These are phyloP conservation scores for Arabidopsis arenosa DNA, from an alignment of 345 rosid genomes.

Conservation along the genomic window DNA sequence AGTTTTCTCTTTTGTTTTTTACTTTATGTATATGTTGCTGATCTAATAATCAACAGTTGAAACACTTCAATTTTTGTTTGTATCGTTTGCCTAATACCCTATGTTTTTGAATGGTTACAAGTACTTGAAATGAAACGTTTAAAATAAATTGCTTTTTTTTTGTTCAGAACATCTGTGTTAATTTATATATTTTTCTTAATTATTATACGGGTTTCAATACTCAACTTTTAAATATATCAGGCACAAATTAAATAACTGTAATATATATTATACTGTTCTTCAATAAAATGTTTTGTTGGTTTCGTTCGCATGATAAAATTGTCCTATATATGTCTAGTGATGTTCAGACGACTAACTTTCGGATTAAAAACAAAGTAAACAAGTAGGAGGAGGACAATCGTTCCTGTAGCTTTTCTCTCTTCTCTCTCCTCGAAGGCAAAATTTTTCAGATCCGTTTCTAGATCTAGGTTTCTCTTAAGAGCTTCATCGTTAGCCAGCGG, in stretches of 20 bases:
- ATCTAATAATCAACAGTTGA: neutral
- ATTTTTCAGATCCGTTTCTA: too few species aligned
- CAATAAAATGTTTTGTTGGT: neutral
- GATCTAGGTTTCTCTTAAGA: too few species aligned
- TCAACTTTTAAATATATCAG: neutral
- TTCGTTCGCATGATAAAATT: neutral
- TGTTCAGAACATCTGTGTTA: neutral
- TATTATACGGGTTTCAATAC: neutral
- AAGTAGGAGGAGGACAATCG: too few species aligned
- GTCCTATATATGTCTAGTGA: neutral
- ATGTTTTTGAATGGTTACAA: neutral
- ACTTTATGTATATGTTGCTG: neutral
- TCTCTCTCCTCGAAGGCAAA: too few species aligned
- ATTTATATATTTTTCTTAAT: neutral
- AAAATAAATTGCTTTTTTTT: neutral
- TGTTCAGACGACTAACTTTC: neutral
- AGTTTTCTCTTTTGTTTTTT: too few species aligned
- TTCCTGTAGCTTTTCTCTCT: too few species aligned
- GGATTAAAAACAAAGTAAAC: too few species aligned
- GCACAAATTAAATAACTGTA: neutral
- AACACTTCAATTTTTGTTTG: neutral
- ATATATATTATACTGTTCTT: neutral
- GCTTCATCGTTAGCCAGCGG: too few species aligned
- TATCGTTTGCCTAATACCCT: neutral
- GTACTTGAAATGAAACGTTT: neutral